phyloP scores from a whole-genome alignment of 345 rosid genomes.

The Eucalyptus brandiana region DNA sequence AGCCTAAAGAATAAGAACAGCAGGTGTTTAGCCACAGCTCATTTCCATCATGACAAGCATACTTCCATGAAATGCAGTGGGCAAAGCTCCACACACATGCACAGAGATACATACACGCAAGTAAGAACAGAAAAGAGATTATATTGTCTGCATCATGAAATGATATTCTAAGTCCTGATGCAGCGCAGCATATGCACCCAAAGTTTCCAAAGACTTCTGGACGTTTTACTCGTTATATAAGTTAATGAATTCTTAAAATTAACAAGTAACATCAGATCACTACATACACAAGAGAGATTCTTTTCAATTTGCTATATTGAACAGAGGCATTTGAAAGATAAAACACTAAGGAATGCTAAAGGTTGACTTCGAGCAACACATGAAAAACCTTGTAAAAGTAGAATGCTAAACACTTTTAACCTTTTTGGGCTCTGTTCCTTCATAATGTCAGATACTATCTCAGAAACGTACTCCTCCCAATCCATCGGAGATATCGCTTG shows the following conservation, averaged over 20 bases:
- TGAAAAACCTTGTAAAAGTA: not conserved
- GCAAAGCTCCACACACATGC: not conserved
- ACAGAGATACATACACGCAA: not conserved
- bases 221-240: not conserved
- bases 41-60: not conserved
- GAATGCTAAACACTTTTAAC: slow-evolving; percentile 6
- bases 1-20: slow-evolving; percentile 28
- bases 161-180: not conserved
- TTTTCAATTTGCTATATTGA: not conserved
- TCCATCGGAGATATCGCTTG: slow-evolving; percentile 87
- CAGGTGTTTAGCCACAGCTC: not conserved
- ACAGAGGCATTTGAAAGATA: not conserved
- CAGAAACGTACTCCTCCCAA: slow-evolving; percentile 91
- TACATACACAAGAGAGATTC: not conserved
- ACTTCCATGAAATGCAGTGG: not conserved
- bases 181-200: not conserved
- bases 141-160: not conserved
- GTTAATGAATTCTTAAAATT: not conserved
- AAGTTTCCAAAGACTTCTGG: not conserved
- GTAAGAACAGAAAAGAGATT: not conserved
- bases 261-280: not conserved
- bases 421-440: slow-evolving; percentile 95
- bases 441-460: slow-evolving; percentile 84
- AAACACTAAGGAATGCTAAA: not conserved
- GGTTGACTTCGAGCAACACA: not conserved